Base-by-base conservation (phyloP, 2,329 filamentous ascomycete genomes). In the Trichophyton mentagrophytes region DNA sequence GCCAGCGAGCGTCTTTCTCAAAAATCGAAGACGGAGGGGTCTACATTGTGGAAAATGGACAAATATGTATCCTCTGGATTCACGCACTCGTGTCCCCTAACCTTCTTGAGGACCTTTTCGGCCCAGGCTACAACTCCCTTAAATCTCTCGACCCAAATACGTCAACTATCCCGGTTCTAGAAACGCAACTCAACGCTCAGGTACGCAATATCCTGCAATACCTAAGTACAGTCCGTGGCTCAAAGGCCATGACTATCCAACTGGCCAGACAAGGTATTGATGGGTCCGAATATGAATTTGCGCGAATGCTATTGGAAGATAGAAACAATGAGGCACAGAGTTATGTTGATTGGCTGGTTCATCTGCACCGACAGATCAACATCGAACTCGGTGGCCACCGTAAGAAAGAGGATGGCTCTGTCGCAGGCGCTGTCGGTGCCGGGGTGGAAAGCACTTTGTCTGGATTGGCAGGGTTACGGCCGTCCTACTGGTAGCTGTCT, bases 301-400 rank as follows among this genome's bases (percentile, higher is more conserved):
- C 93, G 6, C 80, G 91, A 59, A 79, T 95, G 75, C 75, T 99
- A 66, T 85, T 96, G 36, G 93, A 99, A 75, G 93, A 99, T 71
- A 83, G 93, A 65, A 97, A 97, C 73, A 96, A 96, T 67, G 93
- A 99, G 77, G 93, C 93, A 40, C 91, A 95, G 76, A 95, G 89
- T 71, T 99, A 97, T 74, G 93, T 97, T 38, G 93, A 99, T 76
- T 99, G 93, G 93, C 79, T 99, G 69, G 93, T 99, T 61, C 89
- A 96, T 74, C 82, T 97, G 64, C 93, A 99, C 75, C 87, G 92
- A 68, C 86, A 88, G 66, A 93, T 99, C 65, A 91, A 96, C 71
- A 79, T 96, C 65, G 93, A 99, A 82, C 72, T 84, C 66, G 78
- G 79, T 56, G 77, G 77, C 40, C 77, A 79, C 64, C 72, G 76